phyloP scores from a whole-genome alignment of 108 stramenopile genomes.

The Mayamaea pseudoterrestris region DNA sequence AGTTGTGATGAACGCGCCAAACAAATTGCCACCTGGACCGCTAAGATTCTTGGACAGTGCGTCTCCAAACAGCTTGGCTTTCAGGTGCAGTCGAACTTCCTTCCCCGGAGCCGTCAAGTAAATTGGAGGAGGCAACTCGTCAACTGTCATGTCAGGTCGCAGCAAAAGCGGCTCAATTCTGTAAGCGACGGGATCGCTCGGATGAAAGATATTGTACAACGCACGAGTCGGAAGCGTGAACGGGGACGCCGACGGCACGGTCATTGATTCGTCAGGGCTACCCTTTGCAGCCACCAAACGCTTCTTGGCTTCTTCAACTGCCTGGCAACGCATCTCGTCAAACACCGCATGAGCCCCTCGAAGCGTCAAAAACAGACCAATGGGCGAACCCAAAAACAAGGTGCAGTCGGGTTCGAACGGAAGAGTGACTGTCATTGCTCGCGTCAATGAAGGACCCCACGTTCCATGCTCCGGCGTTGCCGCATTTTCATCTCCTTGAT shows the following conservation, averaged over 20 bases:
- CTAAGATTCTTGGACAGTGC: conserved; percentile 33
- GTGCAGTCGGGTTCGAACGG: conserved; percentile 65
- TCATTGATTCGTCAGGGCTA: background rate
- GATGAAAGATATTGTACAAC: conserved; percentile 72
- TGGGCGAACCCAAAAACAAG: conserved; percentile 66
- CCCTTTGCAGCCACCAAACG: background rate
- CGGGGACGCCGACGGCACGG: conserved; percentile 20
- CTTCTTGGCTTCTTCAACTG: conserved; percentile 22
- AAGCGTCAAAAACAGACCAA: conserved; percentile 69
- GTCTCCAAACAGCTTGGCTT: conserved; percentile 55
- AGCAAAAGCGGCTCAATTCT: conserved; percentile 58
- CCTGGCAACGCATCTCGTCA: conserved; percentile 46
- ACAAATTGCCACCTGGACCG: conserved; percentile 6
- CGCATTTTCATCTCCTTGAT: conserved; percentile 13
- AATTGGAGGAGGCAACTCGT: conserved; percentile 16
- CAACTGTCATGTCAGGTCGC: conserved; percentile 1
- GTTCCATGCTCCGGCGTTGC: conserved; percentile 24
- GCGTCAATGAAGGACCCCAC: conserved; percentile 60
- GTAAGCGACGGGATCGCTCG: conserved; percentile 74
- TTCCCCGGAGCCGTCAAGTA: conserved; percentile 57
- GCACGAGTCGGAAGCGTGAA: conserved; percentile 52
- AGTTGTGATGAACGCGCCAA: background rate
- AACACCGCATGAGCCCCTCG: conserved; percentile 73
- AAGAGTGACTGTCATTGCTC: conserved; percentile 32
- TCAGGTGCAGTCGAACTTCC: conserved; percentile 60